A percentile compares a stretch with the other conserved stretches of the same genome.
Evolutionary conservation across 805 yeast genomes (phyloP).

Genomic region (Kodamaea sagamina): DNA sequence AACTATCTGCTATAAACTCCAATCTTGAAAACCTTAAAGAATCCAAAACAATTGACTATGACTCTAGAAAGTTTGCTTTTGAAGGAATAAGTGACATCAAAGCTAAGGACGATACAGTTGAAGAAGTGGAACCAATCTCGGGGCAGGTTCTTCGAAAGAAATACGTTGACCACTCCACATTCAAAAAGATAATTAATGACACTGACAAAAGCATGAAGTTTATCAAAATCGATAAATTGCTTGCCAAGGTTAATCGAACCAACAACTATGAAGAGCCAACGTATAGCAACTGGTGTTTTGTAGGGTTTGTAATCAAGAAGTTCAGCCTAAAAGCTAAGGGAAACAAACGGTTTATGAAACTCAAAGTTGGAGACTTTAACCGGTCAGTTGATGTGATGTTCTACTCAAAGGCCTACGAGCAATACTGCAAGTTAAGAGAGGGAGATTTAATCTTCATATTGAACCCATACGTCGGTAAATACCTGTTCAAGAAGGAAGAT

Average conservation of each 20-base stretch:
- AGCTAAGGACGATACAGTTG: slow-evolving; percentile 13
- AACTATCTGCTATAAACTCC: slow-evolving; percentile 19
- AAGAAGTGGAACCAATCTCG: slow-evolving; percentile 26
- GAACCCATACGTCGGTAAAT: slow-evolving; percentile 63
- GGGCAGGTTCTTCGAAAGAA: slow-evolving; percentile 20
- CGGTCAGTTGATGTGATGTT: slow-evolving; percentile 60
- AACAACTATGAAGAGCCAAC: slow-evolving; percentile 60
- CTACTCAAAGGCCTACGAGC: slow-evolving; percentile 66
- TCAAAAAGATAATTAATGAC: slow-evolving; percentile 45
- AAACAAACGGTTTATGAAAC: slow-evolving; percentile 53
- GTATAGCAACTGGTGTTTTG: slow-evolving; percentile 74
- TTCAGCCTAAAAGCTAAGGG: slow-evolving; percentile 50
- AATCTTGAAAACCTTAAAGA: slow-evolving; percentile 7
- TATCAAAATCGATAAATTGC: slow-evolving; percentile 56
- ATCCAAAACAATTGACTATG: slow-evolving; percentile 21
- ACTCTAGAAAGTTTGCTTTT: slow-evolving; percentile 28
- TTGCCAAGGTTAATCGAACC: slow-evolving; percentile 70
- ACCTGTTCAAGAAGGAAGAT: slow-evolving; percentile 26
- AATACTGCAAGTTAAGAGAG: slow-evolving; percentile 68
- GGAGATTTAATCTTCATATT: slow-evolving; percentile 77
- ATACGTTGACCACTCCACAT: slow-evolving; percentile 30
- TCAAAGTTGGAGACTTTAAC: slow-evolving; percentile 69
- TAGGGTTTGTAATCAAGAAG: slow-evolving; percentile 69
- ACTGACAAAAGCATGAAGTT: slow-evolving; percentile 42
- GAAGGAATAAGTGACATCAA: slow-evolving; percentile 16